Conservation (phyloP, 495 filamentous ascomycete species). For the Delitschia confertaspora region DNA sequence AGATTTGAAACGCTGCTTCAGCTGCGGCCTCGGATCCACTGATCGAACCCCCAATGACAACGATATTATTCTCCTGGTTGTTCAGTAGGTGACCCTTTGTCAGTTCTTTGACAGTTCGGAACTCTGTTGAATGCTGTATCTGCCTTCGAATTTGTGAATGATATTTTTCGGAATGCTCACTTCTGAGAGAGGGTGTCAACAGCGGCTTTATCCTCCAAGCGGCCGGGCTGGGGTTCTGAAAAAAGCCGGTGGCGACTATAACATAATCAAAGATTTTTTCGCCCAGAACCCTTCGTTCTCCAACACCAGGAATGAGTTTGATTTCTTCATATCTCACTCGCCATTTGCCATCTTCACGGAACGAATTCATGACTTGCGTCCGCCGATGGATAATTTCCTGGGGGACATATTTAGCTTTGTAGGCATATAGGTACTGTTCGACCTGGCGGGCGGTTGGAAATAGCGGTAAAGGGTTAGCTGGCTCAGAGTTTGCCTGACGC, state of each 20-base stretch:
- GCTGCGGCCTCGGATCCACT: constrained; percentile 71
- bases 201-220: constrained; percentile 39
- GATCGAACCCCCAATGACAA: constrained; percentile 77
- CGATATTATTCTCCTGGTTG: constrained; percentile 46
- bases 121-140: constrained; percentile 14
- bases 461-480: constrained; percentile 41
- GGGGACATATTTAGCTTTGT: constrained; percentile 50
- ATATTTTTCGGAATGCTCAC: too few relatives aligned
- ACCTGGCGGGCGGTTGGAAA: constrained; percentile 71
- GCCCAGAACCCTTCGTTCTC: neutral
- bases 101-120: constrained; percentile 4
- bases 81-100: neutral
- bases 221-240: constrained; percentile 51
- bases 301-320: neutral
- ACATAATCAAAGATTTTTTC: constrained; percentile 56
- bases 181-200: constrained; percentile 10
- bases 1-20: constrained; percentile 60
- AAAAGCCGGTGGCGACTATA: constrained; percentile 69
- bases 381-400: constrained; percentile 43
- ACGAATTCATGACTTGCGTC: constrained; percentile 43
- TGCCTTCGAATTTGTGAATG: too few relatives aligned
- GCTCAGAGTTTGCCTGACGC: constrained; percentile 10
- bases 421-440: constrained; percentile 61
- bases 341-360: constrained; percentile 42
- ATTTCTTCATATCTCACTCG: constrained; percentile 40